A percentile compares a stretch with the other conserved stretches of the same genome.
Conservation (phyloP, 116 monocot species). For the Dioscorea cayenensis region DNA sequence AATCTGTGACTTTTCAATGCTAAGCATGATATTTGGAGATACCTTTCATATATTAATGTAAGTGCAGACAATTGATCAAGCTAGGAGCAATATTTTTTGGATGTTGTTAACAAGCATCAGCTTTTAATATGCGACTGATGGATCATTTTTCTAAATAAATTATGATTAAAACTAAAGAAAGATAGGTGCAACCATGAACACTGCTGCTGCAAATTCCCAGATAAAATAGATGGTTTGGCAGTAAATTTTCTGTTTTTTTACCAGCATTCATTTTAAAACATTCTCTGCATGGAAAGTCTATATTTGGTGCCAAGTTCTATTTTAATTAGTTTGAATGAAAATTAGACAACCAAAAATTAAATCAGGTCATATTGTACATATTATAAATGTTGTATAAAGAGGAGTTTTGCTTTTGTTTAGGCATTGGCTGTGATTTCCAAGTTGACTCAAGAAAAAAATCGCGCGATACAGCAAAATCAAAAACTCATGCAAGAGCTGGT, state of each 20-base stretch:
- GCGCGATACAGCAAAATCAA: conserved; percentile 41
- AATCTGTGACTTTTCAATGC: too few species aligned
- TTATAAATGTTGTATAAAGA: background rate
- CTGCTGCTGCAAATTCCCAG: too few species aligned
- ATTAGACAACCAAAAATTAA: background rate
- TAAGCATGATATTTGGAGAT: too few species aligned
- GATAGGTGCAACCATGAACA: too few species aligned
- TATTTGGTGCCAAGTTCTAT: background rate
- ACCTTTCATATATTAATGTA: too few species aligned
- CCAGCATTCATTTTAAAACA: background rate
- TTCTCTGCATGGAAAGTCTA: too few species aligned
- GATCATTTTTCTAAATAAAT: too few species aligned
- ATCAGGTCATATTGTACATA: background rate
- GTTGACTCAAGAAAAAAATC: conserved; percentile 41
- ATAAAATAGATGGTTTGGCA: background rate
- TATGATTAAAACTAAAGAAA: too few species aligned
- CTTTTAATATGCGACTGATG: too few species aligned
- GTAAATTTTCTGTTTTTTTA: background rate
- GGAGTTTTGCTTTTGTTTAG: conserved; percentile 8
- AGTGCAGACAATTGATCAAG: too few species aligned
- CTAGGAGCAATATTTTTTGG: too few species aligned
- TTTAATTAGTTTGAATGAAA: background rate
- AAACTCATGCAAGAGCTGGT: conserved; percentile 51
- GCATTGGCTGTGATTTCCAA: conserved; percentile 27
- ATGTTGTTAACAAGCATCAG: too few species aligned